A percentile compares a stretch with the other conserved stretches of the same genome.
Evolutionary conservation across 768 basidiomycete species (phyloP).

Genomic region (Tulasnella calospora): DNA sequence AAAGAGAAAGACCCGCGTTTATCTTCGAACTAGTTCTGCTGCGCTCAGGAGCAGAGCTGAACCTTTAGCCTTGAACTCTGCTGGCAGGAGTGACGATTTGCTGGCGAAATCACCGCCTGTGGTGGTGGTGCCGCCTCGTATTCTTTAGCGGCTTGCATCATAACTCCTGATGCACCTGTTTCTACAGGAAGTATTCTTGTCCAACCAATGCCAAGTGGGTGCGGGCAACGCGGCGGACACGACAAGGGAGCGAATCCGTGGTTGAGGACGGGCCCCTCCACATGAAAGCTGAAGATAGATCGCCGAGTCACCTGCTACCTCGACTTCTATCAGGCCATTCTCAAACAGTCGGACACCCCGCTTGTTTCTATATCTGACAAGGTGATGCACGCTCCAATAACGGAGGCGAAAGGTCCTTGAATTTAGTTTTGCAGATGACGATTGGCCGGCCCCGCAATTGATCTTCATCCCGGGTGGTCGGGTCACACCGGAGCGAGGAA

Average conservation of each 20-base stretch:
- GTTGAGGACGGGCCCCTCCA: slow-evolving; percentile 29
- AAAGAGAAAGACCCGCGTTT: slow-evolving; percentile 26
- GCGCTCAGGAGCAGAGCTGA: background rate
- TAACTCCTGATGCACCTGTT: background rate
- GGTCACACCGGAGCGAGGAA: too few relatives aligned
- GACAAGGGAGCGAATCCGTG: slow-evolving; percentile 35
- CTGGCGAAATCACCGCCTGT: background rate
- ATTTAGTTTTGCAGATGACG: too few relatives aligned
- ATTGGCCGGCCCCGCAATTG: too few relatives aligned
- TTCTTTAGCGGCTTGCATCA: slow-evolving; percentile 29
- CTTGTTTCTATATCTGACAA: too few relatives aligned
- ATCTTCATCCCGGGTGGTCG: too few relatives aligned
- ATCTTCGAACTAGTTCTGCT: slow-evolving; percentile 11
- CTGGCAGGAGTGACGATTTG: background rate
- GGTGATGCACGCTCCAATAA: too few relatives aligned
- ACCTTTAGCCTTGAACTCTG: slow-evolving; percentile 1
- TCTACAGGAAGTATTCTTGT: slow-evolving; percentile 22
- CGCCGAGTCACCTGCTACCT: too few relatives aligned
- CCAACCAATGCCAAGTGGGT: slow-evolving; percentile 2
- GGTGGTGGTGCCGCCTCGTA: too few relatives aligned
- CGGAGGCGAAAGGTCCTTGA: too few relatives aligned
- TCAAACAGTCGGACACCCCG: too few relatives aligned
- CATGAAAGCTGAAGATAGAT: background rate
- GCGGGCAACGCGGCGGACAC: slow-evolving; percentile 33
- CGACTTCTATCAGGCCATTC: too few relatives aligned